Evolutionary conservation across 225 moss, liverwort and hornwort genomes (phyloP).

Genomic region (Polytrichum formosum): DNA sequence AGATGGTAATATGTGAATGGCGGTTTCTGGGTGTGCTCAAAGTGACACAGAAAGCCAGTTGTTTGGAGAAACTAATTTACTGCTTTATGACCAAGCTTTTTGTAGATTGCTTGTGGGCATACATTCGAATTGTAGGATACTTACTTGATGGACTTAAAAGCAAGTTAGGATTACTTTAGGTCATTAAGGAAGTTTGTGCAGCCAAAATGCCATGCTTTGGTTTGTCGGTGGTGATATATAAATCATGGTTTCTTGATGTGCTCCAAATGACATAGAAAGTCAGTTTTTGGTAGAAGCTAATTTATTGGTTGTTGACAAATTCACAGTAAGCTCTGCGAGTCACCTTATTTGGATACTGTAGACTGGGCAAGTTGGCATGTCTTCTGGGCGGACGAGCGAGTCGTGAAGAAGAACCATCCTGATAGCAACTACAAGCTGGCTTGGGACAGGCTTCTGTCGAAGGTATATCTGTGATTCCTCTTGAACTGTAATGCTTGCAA

Average conservation of each 20-base stretch:
- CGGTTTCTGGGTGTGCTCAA: background rate
- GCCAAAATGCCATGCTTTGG: no score
- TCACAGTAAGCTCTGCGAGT: conserved; percentile 64
- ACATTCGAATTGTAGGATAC: no score
- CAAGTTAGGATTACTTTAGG: no score
- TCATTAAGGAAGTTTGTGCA: no score
- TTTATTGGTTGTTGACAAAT: background rate
- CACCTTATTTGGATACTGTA: conserved; percentile 63
- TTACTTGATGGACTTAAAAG: no score
- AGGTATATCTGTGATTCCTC: conserved; percentile 33
- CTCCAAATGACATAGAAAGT: no score
- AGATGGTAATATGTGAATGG: background rate
- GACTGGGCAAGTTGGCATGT: conserved; percentile 92
- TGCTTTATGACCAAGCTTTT: no score
- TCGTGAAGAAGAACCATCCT: conserved; percentile 91
- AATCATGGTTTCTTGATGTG: no score
- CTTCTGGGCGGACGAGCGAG: conserved; percentile 98
- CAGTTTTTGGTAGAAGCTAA: no score
- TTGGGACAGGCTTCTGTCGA: conserved; percentile 73
- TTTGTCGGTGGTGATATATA: no score
- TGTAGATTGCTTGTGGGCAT: no score
- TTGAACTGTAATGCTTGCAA: background rate
- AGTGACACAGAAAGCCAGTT: background rate
- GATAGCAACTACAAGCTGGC: conserved; percentile 99
- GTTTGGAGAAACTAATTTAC: background rate